These are phyloP conservation scores for Nymphaea thermarum DNA, from an alignment of 164 flowering plant genomes.

Conservation along the genomic window DNA sequence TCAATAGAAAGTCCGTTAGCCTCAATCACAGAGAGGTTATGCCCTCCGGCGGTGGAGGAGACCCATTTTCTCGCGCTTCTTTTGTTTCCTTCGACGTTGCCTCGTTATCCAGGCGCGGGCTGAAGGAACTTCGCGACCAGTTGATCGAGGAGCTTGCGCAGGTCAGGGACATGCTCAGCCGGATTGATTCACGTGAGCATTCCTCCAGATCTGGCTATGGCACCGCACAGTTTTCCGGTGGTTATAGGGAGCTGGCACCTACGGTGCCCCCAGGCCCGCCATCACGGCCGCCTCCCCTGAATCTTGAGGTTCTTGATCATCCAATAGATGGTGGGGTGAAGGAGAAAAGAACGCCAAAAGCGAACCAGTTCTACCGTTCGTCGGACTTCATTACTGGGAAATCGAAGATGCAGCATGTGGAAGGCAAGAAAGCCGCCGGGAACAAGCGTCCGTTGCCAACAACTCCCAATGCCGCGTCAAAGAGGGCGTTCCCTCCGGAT, in stretches of 20 bases:
- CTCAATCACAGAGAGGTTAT: conserved; percentile 1
- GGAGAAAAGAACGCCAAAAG: conserved; percentile 14
- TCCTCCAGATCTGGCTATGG: conserved; percentile 16
- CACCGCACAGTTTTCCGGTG: conserved; percentile 11
- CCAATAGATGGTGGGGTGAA: conserved; percentile 1
- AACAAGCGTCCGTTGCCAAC: conserved; percentile 26
- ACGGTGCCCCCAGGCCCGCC: neutral
- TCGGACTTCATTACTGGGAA: conserved; percentile 7
- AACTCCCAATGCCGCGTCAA: conserved; percentile 2
- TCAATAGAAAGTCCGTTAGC: conserved; percentile 12
- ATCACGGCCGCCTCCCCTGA: conserved; percentile 1
- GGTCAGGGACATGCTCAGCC: conserved; percentile 31
- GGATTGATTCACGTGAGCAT: conserved; percentile 37
- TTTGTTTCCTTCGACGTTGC: conserved; percentile 22
- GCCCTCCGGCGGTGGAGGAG: conserved; percentile 1
- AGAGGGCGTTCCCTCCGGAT: conserved; percentile 6
- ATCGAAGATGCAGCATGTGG: conserved; percentile 11
- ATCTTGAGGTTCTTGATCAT: neutral
- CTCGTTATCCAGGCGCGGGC: conserved; percentile 27
- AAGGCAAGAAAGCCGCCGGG: conserved; percentile 30
- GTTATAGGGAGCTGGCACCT: conserved; percentile 7
- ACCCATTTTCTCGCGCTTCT: neutral
- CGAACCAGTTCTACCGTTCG: conserved; percentile 6
- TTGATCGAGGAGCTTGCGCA: conserved; percentile 43
- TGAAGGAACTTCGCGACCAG: conserved; percentile 39